Evolutionary conservation across 2,329 filamentous ascomycete genomes (phyloP).

Genomic region (Dactylellina haptotyla): DNA sequence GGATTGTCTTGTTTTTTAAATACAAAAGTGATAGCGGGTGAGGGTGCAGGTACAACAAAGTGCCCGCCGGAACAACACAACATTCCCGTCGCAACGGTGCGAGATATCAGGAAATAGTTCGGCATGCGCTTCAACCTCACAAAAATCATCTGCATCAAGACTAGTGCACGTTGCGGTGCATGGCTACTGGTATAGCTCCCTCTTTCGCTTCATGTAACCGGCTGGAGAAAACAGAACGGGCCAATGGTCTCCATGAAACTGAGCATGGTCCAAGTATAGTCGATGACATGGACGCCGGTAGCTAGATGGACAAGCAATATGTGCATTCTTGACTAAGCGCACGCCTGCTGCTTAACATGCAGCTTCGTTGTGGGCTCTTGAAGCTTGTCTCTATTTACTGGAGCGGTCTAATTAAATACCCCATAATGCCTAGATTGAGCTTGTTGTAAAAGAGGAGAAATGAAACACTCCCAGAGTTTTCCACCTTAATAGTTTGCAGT

Average conservation of each 20-base stretch:
- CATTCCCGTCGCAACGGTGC: not conserved
- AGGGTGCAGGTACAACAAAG: slow-evolving; percentile 7
- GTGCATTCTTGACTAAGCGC: slow-evolving; percentile 26
- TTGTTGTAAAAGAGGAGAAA: not conserved
- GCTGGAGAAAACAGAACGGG: not conserved
- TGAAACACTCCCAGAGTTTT: not conserved
- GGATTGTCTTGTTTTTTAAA: too few species aligned
- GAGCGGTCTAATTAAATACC: slow-evolving; percentile 18
- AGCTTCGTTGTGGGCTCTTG: slow-evolving; percentile 1
- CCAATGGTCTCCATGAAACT: slow-evolving; percentile 1
- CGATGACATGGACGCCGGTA: not conserved
- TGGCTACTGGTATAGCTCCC: slow-evolving; percentile 1
- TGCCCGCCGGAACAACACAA: slow-evolving; percentile 19
- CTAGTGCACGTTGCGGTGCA: slow-evolving; percentile 29
- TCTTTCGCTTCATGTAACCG: slow-evolving; percentile 3
- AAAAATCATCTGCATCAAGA: slow-evolving; percentile 14
- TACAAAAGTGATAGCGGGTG: not conserved
- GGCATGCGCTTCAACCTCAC: too few species aligned
- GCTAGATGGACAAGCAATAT: not conserved
- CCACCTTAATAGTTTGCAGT: not conserved
- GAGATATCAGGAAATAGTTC: slow-evolving; percentile 10
- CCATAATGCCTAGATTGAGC: not conserved
- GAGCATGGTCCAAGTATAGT: slow-evolving; percentile 9
- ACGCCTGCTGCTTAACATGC: slow-evolving; percentile 1
- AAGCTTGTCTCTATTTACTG: slow-evolving; percentile 1